Base-by-base conservation (phyloP, 2,329 filamentous ascomycete species). In the Trichoderma lentiforme region DNA sequence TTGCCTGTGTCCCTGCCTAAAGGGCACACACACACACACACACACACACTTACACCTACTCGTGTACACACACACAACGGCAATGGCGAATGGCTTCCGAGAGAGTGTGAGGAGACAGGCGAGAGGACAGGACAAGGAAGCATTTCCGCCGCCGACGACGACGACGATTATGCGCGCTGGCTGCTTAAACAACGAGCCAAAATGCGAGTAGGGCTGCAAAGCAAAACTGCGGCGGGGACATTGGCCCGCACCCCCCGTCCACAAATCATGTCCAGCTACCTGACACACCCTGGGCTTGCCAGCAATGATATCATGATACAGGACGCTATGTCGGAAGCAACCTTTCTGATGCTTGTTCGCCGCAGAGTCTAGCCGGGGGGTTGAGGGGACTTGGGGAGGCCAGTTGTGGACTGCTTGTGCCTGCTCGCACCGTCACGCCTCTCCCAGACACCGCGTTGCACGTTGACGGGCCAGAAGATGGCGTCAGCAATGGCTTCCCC, bases 251-350 rank as follows among this genome's bases (percentile, higher is more conserved):
- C 30, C 58, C 66, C 64, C 62, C 53, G 60, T 73, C 57, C 65
- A 67, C 73, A 73, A 74, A 71, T 71, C 73, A 73, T 63, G 66
- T 28, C 69, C 62, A 58, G 61, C 36, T 57, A 62, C 57, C 65
- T 68, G 56, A 43, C 64, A 65, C 61, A 39, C 70, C 32, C 36
- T 30, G 56, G 30, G 36, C 60, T 71, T 36, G 65, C 53, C 47
- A 72, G 66, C 71, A 74, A 79, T 80, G 79, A 80, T 79, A 80
- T 80, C 79, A 80, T 79, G 72, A 62, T 73, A 79, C 78, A 78
- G 74, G 39, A 75, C 53, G 51, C 61, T 67, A 72, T 75, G 71
- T 76, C 73, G 60, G 67, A 71, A 66, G 67, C 73, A 71, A 72
- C 74, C 72, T 73, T 62, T 74, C 58, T 65, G 58, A 74, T 71